Conservation (phyloP, 2,329 filamentous ascomycete species). For the Colletotrichum sp. region DNA sequence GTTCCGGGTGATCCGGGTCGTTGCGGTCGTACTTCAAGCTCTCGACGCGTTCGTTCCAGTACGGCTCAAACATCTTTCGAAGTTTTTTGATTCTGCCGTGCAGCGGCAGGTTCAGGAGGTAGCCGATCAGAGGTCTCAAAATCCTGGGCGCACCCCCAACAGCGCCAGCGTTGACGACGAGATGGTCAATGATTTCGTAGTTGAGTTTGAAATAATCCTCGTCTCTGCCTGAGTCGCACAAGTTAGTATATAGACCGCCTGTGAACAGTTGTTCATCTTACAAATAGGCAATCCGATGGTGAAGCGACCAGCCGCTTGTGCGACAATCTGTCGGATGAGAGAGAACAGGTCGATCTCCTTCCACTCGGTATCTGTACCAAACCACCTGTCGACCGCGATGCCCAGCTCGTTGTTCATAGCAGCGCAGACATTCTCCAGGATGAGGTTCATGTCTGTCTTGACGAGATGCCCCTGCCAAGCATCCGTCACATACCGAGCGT, state of each 20-base stretch:
- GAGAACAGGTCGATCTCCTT: constrained; percentile 34
- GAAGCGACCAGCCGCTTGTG: constrained; percentile 34
- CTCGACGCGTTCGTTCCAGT: constrained; percentile 27
- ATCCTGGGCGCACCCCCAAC: constrained; percentile 32
- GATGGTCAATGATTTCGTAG: constrained; percentile 33
- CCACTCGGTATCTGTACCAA: constrained; percentile 39
- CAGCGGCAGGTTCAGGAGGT: constrained; percentile 26
- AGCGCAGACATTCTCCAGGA: constrained; percentile 36
- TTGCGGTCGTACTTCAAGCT: constrained; percentile 17
- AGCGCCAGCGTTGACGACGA: constrained; percentile 36
- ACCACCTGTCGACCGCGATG: constrained; percentile 36
- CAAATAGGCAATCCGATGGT: constrained; percentile 35
- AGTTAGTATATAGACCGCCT: not conserved
- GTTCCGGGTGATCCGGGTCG: constrained; percentile 26
- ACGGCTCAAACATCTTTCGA: constrained; percentile 29
- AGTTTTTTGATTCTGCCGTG: constrained; percentile 28
- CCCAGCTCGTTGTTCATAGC: constrained; percentile 39
- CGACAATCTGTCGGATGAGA: constrained; percentile 31
- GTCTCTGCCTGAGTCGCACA: constrained; percentile 29
- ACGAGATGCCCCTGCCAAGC: constrained; percentile 39
- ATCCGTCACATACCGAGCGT: constrained; percentile 35
- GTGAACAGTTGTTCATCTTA: constrained; percentile 18
- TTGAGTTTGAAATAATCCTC: constrained; percentile 36
- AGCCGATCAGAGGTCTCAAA: constrained; percentile 36
- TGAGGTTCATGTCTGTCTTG: constrained; percentile 38